A percentile compares a stretch with the other conserved stretches of the same genome.
Conservation (phyloP, 2,329 filamentous ascomycete species). For the Microsporum ferrugineum region DNA sequence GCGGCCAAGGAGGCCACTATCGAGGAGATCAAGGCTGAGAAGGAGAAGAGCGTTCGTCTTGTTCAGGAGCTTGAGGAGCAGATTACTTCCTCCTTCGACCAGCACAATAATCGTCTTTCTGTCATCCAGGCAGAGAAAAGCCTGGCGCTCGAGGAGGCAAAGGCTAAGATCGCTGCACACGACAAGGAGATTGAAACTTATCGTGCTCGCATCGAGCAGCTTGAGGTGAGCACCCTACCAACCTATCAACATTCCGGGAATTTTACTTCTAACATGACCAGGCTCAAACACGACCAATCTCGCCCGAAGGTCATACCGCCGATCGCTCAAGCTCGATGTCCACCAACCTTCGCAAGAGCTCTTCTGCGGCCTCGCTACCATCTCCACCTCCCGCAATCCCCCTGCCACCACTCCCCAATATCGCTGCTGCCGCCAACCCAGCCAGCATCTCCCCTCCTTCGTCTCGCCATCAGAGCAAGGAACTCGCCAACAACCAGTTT, state of each 20-base stretch:
- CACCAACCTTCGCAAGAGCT: constrained; percentile 72
- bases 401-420: constrained; percentile 74
- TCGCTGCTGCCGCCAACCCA: constrained; percentile 42
- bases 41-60: constrained; percentile 82
- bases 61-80: constrained; percentile 97
- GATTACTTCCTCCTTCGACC: constrained; percentile 86
- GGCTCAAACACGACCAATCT: constrained; percentile 31
- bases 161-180: constrained; percentile 49
- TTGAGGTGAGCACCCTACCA: constrained; percentile 53
- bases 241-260: constrained; percentile 15
- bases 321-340: constrained; percentile 48
- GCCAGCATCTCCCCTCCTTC: constrained; percentile 47
- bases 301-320: constrained; percentile 31
- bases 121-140: constrained; percentile 65
- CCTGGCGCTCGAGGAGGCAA: constrained; percentile 66
- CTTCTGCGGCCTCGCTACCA: constrained; percentile 70
- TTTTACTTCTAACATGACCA: constrained; percentile 9
- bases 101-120: constrained; percentile 85
- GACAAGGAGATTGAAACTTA: constrained; percentile 56
- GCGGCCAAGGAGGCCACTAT: constrained; percentile 34
- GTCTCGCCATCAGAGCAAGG: constrained; percentile 69
- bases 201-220: constrained; percentile 47
- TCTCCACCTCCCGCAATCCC: constrained; percentile 92
- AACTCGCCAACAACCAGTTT: constrained; percentile 64
- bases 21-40: constrained; percentile 48